Base-by-base conservation (phyloP, 768 basidiomycete species). In the Neoboletus magnificus region DNA sequence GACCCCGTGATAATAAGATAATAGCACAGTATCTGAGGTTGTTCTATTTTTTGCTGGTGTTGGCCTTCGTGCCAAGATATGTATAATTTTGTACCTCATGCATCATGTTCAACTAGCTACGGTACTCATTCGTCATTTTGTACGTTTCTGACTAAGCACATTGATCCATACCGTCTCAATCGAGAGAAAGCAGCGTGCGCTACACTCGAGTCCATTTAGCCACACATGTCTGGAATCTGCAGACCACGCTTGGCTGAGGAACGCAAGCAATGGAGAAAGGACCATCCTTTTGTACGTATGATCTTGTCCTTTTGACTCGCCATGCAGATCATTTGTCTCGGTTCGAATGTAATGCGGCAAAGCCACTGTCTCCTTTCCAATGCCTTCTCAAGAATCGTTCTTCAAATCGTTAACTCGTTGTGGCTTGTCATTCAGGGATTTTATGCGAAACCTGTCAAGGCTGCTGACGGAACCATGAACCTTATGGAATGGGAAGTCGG, bases 401-500 rank as follows among this genome's bases (percentile, higher is more conserved):
- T 41, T 46, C 43, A 27, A 29, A 23, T 35, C 22, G 15, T 56
- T 65, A n/a, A 62, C 40, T 50, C 8, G 36, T 37, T 33, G 25
- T 35, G 49, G 9, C 12, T 58, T 49, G 25, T 54, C 54, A 25
- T 58, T 39, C 67, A 99, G 96, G 96, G 96, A 62, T 99, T 99
- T 77, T 98, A 89, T 68, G 97, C 97, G 39, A 91, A 92, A 70
- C 97, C 97, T 23, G 77, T 82, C 43, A 99, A 99, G 74, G 81
- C 86, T 20, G 69, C 84, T 23, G 97, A 99, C 74, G 93, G 96
- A 18, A 89, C 93, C 3, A 87, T 98, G 85, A 95, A 98, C 73
- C 78, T 99, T 46, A 85, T 98, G 84, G 86, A 93, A 70, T 99
- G 97, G 97, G 97, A 98, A 70, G 94, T 97, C 2, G 97, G 97